Evolutionary conservation across 2,329 filamentous ascomycete genomes (phyloP).

Genomic region (Neofusicoccum laricinum): DNA sequence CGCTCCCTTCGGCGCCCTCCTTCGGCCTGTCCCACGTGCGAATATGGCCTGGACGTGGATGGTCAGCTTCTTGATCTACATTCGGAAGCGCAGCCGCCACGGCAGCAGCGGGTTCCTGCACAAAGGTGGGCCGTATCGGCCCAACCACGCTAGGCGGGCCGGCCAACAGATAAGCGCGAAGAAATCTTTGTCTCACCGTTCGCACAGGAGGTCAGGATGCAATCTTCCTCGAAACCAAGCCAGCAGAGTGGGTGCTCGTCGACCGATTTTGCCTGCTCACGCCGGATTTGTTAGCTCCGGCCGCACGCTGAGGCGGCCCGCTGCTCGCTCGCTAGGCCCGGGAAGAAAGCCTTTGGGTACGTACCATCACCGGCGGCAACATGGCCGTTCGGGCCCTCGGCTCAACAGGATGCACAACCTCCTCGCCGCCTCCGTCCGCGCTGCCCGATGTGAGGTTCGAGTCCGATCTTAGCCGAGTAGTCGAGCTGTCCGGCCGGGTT

Average conservation of each 20-base stretch:
- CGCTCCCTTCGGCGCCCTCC: conserved; percentile 39
- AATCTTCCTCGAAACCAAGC: conserved; percentile 90
- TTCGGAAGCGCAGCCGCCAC: conserved; percentile 18
- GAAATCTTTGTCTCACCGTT: conserved; percentile 62
- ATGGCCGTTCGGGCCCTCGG: conserved; percentile 80
- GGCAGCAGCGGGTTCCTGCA: conserved; percentile 15
- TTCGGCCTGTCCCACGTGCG: conserved; percentile 70
- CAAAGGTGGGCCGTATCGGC: conserved; percentile 14
- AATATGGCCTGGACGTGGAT: conserved; percentile 60
- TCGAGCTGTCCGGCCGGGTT: conserved; percentile 60
- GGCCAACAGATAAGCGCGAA: conserved; percentile 17
- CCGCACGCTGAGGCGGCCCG: not conserved
- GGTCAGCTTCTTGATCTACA: conserved; percentile 20
- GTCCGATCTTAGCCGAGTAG: conserved; percentile 64
- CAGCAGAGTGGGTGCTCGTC: conserved; percentile 85
- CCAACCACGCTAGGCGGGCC: conserved; percentile 10
- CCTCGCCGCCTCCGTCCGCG: conserved; percentile 54
- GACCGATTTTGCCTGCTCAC: conserved; percentile 68
- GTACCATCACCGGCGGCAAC: conserved; percentile 82
- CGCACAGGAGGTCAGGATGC: conserved; percentile 88
- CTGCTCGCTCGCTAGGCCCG: not conserved
- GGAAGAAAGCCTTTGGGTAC: conserved; percentile 20
- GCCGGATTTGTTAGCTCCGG: conserved; percentile 22
- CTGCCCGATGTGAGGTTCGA: conserved; percentile 59
- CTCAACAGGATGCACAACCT: conserved; percentile 74